Base-by-base conservation (phyloP, 2,329 filamentous ascomycete genomes). In the Pyrenophora teres region DNA sequence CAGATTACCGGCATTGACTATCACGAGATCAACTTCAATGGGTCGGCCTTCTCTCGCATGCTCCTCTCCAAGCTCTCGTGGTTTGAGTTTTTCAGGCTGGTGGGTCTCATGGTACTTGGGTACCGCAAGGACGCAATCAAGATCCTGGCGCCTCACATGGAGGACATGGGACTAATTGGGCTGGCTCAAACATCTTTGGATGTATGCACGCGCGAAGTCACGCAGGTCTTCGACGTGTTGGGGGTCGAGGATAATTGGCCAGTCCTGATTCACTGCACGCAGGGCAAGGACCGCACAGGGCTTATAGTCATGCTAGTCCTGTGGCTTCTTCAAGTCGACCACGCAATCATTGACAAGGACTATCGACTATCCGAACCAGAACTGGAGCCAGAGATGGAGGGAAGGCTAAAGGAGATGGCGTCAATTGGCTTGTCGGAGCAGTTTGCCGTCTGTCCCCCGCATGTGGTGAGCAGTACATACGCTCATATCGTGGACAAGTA, bases 211-310 rank as follows among this genome's bases (percentile, higher is more conserved):
- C 70, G 74, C 1, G 87, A 90, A 65, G 81, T 91, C 15, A 79
- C 78, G 42, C 42, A 78, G 63, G 74, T 81, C 23, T 81, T 86
- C 32, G 73, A 76, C 6, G 71, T 82, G 6, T 71, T 84, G 19
- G 74, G 79, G 8, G 69, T 79, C 1, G 69, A 77, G 2, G 61
- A 71, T 0, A 79, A 78, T 13, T 84, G 86, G 57, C 90, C 91
- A 0, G 73, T 86, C 1, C 69, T 96, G 6, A 76, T 94, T 2
- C 90, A 96, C 72, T 96, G 92, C 72, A 94, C 91, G 0, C 90
- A 95, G 65, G 92, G 92, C 51, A 96, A 96, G 70, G 92, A 96
- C 67, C 83, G 92, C 2, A 92, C 85, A 1, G 92, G 92, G 0
- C 76, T 96, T 10, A 78, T 89, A 9, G 78, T 90, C 4, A 77